These are phyloP conservation scores for Mercurialis annua DNA, from an alignment of 345 rosid genomes.

Conservation along the genomic window DNA sequence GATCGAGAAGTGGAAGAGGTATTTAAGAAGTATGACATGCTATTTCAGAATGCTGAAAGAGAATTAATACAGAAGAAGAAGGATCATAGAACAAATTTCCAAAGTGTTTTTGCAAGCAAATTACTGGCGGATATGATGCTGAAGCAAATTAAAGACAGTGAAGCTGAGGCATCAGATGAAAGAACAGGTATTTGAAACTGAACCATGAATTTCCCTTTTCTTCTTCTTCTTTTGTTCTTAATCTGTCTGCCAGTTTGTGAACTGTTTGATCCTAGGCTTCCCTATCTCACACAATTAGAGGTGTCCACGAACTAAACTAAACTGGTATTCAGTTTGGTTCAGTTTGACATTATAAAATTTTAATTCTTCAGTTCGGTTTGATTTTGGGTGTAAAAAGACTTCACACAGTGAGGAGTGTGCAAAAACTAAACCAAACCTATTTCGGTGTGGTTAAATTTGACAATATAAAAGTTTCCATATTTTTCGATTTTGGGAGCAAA, in stretches of 20 bases:
- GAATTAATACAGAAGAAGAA: constrained; percentile 1
- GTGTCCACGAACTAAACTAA: too few relatives aligned
- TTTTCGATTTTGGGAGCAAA: too few relatives aligned
- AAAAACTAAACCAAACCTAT: too few relatives aligned
- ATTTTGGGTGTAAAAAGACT: too few relatives aligned
- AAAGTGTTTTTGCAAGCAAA: constrained; percentile 5
- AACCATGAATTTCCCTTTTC: neutral
- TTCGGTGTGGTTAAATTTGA: too few relatives aligned
- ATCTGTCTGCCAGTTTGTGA: neutral
- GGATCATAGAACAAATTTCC: constrained; percentile 1
- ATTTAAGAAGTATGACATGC: constrained; percentile 14
- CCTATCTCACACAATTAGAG: too few relatives aligned
- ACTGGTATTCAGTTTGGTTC: too few relatives aligned
- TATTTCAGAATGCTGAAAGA: constrained; percentile 21
- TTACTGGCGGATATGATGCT: constrained; percentile 18
- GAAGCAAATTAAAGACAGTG: too few relatives aligned
- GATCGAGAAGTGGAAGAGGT: constrained; percentile 20
- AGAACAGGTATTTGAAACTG: constrained; percentile 11
- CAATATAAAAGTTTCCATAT: too few relatives aligned
- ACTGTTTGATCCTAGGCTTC: neutral
- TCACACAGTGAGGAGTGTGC: too few relatives aligned
- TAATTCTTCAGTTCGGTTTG: too few relatives aligned
- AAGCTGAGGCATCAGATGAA: constrained; percentile 4
- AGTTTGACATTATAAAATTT: too few relatives aligned
- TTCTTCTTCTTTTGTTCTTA: neutral